Evolutionary conservation across 371 early-diverging fungal genomes (phyloP).

Genomic region (Gilbertella persicaria): DNA sequence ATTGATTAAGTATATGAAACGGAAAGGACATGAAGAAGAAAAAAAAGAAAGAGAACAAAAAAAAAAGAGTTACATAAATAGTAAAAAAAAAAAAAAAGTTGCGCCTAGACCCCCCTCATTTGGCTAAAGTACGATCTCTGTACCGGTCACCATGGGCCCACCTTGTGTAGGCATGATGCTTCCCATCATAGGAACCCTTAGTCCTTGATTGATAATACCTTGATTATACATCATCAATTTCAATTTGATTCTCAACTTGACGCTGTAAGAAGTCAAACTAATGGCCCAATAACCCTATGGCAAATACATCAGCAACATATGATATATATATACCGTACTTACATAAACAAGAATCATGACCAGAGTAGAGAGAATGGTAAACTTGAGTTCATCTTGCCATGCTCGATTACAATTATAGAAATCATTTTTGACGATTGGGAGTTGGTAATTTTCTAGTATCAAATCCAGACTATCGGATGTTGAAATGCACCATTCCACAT

Average conservation of each 20-base stretch:
- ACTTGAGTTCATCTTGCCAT: slow-evolving; percentile 51
- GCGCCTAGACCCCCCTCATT: background rate
- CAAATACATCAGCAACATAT: no score
- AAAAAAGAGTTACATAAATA: slow-evolving; percentile 3
- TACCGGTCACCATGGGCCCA: background rate
- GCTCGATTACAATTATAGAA: slow-evolving; percentile 46
- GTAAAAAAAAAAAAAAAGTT: background rate
- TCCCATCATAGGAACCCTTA: slow-evolving; percentile 8
- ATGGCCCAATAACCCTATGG: slow-evolving; percentile 47
- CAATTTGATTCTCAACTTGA: slow-evolving; percentile 15
- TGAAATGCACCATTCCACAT: slow-evolving; percentile 33
- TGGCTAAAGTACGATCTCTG: background rate
- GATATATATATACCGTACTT: slow-evolving; percentile 12
- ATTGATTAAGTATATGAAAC: slow-evolving; percentile 2
- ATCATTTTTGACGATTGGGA: slow-evolving; percentile 16
- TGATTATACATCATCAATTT: background rate
- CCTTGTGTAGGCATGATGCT: slow-evolving; percentile 1
- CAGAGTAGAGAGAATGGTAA: slow-evolving; percentile 35
- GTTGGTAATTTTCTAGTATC: background rate
- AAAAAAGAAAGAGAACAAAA: background rate
- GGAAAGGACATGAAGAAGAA: slow-evolving; percentile 1
- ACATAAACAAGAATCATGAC: slow-evolving; percentile 45
- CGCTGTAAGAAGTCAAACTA: slow-evolving; percentile 41
- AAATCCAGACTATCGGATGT: slow-evolving; percentile 15
- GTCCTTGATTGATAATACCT: background rate